These are phyloP conservation scores for Aphanoascus verrucosus DNA, from an alignment of 2,329 filamentous ascomycete species.

Conservation along the genomic window DNA sequence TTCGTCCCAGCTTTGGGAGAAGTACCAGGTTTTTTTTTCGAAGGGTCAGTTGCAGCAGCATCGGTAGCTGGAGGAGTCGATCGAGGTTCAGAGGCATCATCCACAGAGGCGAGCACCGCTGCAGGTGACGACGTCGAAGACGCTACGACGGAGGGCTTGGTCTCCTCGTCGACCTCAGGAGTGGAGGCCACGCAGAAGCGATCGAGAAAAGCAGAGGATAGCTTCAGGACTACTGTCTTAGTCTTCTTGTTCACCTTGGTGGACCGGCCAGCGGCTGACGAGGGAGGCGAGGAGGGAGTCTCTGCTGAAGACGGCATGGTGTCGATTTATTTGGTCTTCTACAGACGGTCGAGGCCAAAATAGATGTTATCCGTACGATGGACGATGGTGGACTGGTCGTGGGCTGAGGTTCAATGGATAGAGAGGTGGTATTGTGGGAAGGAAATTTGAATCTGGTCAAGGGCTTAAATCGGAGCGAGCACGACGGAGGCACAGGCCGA, in stretches of 20 bases:
- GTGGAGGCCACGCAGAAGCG: slow-evolving; percentile 24
- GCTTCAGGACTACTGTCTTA: slow-evolving; percentile 30
- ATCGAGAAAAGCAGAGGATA: slow-evolving; percentile 29
- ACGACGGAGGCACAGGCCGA: neutral
- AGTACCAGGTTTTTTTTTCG: slow-evolving; percentile 40
- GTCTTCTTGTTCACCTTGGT: slow-evolving; percentile 25
- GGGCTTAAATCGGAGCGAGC: slow-evolving; percentile 7
- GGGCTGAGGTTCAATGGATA: neutral
- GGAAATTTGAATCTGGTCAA: slow-evolving; percentile 5
- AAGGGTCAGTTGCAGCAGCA: slow-evolving; percentile 31
- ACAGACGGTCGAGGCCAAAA: neutral
- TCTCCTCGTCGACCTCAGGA: slow-evolving; percentile 12
- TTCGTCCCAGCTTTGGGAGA: slow-evolving; percentile 56
- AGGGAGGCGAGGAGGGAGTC: slow-evolving; percentile 21
- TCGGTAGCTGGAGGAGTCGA: slow-evolving; percentile 31
- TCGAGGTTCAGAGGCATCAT: slow-evolving; percentile 33
- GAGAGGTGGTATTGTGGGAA: slow-evolving; percentile 1
- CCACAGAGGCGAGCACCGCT: slow-evolving; percentile 27
- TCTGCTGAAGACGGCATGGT: slow-evolving; percentile 19
- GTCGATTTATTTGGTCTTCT: slow-evolving; percentile 1
- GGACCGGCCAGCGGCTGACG: slow-evolving; percentile 28
- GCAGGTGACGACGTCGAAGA: slow-evolving; percentile 30
- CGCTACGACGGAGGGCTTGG: slow-evolving; percentile 24
- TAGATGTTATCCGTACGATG: neutral
- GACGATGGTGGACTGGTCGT: neutral